These are phyloP conservation scores for Tetrapisispora iriomotensis DNA, from an alignment of 805 yeast genomes.

Conservation along the genomic window DNA sequence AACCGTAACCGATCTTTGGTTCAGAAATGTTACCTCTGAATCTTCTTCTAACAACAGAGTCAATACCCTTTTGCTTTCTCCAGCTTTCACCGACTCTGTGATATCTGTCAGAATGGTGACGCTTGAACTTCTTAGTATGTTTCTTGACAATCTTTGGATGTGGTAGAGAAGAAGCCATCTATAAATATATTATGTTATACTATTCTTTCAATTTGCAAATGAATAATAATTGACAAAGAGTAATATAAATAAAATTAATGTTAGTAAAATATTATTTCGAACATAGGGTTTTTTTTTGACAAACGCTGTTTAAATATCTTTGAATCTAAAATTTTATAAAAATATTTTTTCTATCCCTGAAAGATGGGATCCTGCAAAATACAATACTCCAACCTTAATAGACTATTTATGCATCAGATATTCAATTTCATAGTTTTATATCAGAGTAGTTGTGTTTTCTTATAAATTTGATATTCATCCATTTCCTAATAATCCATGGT, in stretches of 20 bases:
- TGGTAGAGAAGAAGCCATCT: slow-evolving; percentile 94
- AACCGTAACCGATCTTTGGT: slow-evolving; percentile 99
- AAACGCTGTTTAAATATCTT: too few relatives aligned
- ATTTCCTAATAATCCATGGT: too few relatives aligned
- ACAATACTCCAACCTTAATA: too few relatives aligned
- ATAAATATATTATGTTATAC: slow-evolving; percentile 2
- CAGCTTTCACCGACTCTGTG: slow-evolving; percentile 97
- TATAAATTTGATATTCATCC: too few relatives aligned
- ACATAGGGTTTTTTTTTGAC: too few relatives aligned
- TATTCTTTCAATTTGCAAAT: background rate
- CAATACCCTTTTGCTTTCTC: slow-evolving; percentile 99
- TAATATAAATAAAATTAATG: background rate
- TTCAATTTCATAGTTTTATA: too few relatives aligned
- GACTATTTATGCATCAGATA: too few relatives aligned
- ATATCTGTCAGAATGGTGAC: slow-evolving; percentile 99
- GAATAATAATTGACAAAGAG: background rate
- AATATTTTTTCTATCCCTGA: too few relatives aligned
- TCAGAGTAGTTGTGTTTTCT: too few relatives aligned
- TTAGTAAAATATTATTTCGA: background rate
- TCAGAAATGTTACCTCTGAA: slow-evolving; percentile 98
- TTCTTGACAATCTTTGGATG: slow-evolving; percentile 99
- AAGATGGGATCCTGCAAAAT: too few relatives aligned
- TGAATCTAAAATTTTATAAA: too few relatives aligned
- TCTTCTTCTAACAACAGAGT: slow-evolving; percentile 99
- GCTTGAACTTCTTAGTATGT: slow-evolving; percentile 97